Evolutionary conservation across 2,329 filamentous ascomycete genomes (phyloP).

Genomic region (Ramichloridium luteum): DNA sequence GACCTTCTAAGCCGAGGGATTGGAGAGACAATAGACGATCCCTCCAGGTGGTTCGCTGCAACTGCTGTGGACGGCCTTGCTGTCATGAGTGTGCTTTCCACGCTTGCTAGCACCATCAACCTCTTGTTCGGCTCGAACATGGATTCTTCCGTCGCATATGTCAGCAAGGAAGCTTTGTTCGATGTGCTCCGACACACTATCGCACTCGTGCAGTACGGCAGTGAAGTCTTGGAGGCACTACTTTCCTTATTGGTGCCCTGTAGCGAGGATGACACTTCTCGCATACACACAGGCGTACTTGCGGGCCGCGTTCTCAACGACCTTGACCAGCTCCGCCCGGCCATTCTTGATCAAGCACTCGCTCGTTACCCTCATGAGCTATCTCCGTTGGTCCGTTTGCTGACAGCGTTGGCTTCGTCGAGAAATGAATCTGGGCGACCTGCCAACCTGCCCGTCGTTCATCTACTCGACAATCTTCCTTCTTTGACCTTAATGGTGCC

Average conservation of each 20-base stretch:
- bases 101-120: conserved; percentile 33
- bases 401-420: conserved; percentile 14
- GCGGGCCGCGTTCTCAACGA: conserved; percentile 46
- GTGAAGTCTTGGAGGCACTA: conserved; percentile 55
- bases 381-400: conserved; percentile 51
- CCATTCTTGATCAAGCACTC: conserved; percentile 54
- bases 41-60: conserved; percentile 33
- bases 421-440: conserved; percentile 5
- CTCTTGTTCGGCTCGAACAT: conserved; percentile 37
- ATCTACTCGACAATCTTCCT: conserved; percentile 55
- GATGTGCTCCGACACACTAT: conserved; percentile 59
- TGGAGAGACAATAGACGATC: conserved; percentile 32
- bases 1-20: conserved; percentile 12
- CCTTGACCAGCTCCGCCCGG: conserved; percentile 39
- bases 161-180: conserved; percentile 52
- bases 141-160: conserved; percentile 45
- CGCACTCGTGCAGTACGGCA: conserved; percentile 57
- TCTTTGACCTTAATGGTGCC: conserved; percentile 71
- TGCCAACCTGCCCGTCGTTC: conserved; percentile 35
- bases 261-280: conserved; percentile 3
- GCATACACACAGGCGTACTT: conserved; percentile 17
- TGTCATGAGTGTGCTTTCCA: conserved; percentile 38
- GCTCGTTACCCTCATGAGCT: conserved; percentile 79
- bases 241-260: conserved; percentile 45
- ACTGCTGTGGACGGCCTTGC: conserved; percentile 34